Evolutionary conservation across 176 grass and related monocot species (phyloP).

Genomic region (Dendrocalamus sinicus): DNA sequence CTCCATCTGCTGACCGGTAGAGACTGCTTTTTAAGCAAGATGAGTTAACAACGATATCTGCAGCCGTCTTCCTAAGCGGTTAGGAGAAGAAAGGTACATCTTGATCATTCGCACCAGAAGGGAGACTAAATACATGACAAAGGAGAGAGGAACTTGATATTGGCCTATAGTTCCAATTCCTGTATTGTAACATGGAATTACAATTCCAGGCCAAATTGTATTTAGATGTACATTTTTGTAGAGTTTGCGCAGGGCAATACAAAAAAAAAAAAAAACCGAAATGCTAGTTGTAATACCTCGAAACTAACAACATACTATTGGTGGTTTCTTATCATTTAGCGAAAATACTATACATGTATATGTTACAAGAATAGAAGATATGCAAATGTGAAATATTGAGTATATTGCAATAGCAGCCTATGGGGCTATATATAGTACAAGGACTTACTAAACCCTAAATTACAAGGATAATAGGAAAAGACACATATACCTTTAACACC

Average conservation of each 20-base stretch:
- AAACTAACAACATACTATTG: constrained; percentile 11
- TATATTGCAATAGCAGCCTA: no score
- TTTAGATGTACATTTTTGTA: constrained; percentile 32
- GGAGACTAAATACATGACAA: constrained; percentile 14
- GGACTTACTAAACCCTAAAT: no score
- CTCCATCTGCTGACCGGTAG: neutral
- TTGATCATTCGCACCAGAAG: constrained; percentile 10
- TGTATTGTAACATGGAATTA: constrained; percentile 15
- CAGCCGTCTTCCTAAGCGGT: constrained; percentile 7
- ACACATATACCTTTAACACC: no score
- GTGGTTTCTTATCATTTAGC: neutral
- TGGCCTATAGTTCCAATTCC: neutral
- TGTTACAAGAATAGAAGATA: no score
- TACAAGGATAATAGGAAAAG: no score
- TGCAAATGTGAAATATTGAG: no score
- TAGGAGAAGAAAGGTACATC: neutral
- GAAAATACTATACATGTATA: neutral
- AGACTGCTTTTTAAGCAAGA: constrained; percentile 17
- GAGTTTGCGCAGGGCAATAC: constrained; percentile 27
- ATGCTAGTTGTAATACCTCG: constrained; percentile 1
- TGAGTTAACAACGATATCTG: neutral
- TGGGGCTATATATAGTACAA: no score
- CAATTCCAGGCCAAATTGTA: constrained; percentile 20
- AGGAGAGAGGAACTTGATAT: neutral
- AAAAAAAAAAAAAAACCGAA: neutral